These are phyloP conservation scores for Apiospora hydei DNA, from an alignment of 2,329 filamentous ascomycete species.

Conservation along the genomic window DNA sequence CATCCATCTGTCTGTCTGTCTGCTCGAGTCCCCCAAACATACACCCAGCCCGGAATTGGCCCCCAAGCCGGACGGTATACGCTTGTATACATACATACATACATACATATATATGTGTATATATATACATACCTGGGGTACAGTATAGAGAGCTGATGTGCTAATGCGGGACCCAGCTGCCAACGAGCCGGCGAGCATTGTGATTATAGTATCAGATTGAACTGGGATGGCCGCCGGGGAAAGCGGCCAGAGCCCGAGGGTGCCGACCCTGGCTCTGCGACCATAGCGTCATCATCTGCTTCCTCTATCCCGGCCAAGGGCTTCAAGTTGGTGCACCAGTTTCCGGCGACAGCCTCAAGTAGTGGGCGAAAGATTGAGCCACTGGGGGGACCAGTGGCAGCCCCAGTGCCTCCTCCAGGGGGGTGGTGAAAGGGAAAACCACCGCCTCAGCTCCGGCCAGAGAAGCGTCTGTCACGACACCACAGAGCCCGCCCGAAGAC, in stretches of 20 bases:
- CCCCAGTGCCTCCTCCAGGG: background rate
- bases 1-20: background rate
- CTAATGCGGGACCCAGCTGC: constrained; percentile 54
- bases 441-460: constrained; percentile 24
- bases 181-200: constrained; percentile 74
- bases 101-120: no score
- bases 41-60: background rate
- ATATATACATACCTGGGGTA: no score
- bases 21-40: background rate
- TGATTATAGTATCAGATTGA: constrained; percentile 82
- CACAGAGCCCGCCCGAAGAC: constrained; percentile 33
- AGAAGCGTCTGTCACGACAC: constrained; percentile 31
- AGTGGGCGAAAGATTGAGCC: constrained; percentile 42
- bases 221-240: constrained; percentile 78
- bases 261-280: constrained; percentile 38
- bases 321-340: constrained; percentile 47
- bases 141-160: background rate
- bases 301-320: constrained; percentile 37
- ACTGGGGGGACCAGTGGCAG: constrained; percentile 30
- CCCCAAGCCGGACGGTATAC: background rate
- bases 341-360: constrained; percentile 36
- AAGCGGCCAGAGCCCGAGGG: constrained; percentile 56
- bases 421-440: constrained; percentile 26
- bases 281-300: constrained; percentile 26
- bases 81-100: no score